Base-by-base conservation (phyloP, 1,139 yeast species). In the Starmera stellimalicola region DNA sequence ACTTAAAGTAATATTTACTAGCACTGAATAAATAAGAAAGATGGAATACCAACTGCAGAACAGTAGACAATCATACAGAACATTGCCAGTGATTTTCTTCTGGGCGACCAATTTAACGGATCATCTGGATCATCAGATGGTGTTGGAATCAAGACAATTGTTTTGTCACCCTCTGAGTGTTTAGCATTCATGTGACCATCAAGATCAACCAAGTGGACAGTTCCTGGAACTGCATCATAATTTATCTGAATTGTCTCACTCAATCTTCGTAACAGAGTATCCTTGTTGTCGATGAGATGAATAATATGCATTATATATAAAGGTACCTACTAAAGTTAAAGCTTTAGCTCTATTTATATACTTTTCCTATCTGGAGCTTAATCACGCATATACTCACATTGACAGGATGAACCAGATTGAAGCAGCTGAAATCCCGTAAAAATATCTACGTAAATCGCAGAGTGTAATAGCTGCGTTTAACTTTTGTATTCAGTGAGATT, bases 141-240 rank as follows among this genome's bases (percentile, higher is more conserved):
- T 8, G 60, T 59, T 6, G 71, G 71, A 35, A 62, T 55, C 17
- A 63, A 44, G 17, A 68, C 60, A 37, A 69, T 60, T 7, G 59
- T 64, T 10, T 55, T 49, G 25, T 48, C 39, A 6, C 48, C 52
- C 7, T 22, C 24, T 7, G 48, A 37, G 35, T 49, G 50, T 16
- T 45, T 37, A 7, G 48, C 52, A 18, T 40, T 41, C 19, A 52
- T 33, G 23, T 41, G 40, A 20, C 54, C 56, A 9, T 60, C 61
- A 24, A 65, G 36, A 48, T 75, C 81, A 15, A 76, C 70, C 31
- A 77, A 58, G 37, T 71, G 75, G 10, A 73, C 62, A 5, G 82
- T 76, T 18, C 84, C 84, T 1, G 84, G 84, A 26, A 73, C 63
- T 9, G 63, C 59, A 16, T 66, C 63, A 34, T 47, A 55, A 42